Evolutionary conservation across 495 filamentous ascomycete species (phyloP).

Genomic region (Penicillium canariense): DNA sequence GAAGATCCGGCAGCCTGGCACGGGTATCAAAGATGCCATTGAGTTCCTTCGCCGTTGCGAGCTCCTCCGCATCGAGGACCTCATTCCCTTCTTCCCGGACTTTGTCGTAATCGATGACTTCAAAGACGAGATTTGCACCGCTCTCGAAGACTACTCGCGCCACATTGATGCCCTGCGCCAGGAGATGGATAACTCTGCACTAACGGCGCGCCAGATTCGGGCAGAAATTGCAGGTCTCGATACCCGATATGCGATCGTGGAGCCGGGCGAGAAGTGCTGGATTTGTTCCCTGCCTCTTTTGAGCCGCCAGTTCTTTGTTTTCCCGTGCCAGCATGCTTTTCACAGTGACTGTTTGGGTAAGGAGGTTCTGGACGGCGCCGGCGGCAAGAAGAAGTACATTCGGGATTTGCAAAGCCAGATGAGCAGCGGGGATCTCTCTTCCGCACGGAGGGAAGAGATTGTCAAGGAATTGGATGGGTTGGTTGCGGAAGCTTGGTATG

Average conservation of each 20-base stretch:
- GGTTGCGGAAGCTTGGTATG: slow-evolving; percentile 77
- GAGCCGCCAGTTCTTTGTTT: slow-evolving; percentile 92
- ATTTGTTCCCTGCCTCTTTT: slow-evolving; percentile 82
- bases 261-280: slow-evolving; percentile 92
- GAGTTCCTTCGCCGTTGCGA: slow-evolving; percentile 91
- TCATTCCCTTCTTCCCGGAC: slow-evolving; percentile 98
- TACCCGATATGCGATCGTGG: slow-evolving; percentile 89
- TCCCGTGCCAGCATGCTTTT: slow-evolving; percentile 96
- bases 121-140: slow-evolving; percentile 94
- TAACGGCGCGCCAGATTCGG: slow-evolving; percentile 85
- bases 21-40: slow-evolving; percentile 90
- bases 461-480: slow-evolving; percentile 85
- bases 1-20: slow-evolving; percentile 74
- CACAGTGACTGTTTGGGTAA: slow-evolving; percentile 88
- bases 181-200: slow-evolving; percentile 92
- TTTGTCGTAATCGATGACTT: slow-evolving; percentile 99
- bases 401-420: slow-evolving; percentile 80
- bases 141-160: slow-evolving; percentile 85
- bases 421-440: slow-evolving; percentile 62
- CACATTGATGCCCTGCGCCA: slow-evolving; percentile 85
- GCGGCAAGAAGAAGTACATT: slow-evolving; percentile 76
- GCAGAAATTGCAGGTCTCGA: slow-evolving; percentile 80
- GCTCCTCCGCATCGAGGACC: slow-evolving; percentile 87
- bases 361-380: slow-evolving; percentile 71
- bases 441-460: slow-evolving; percentile 71